Evolutionary conservation across 2,329 filamentous ascomycete species (phyloP), one percentile per base, ranked within the genome.

Genomic region (Podosphaera fusca): DNA sequence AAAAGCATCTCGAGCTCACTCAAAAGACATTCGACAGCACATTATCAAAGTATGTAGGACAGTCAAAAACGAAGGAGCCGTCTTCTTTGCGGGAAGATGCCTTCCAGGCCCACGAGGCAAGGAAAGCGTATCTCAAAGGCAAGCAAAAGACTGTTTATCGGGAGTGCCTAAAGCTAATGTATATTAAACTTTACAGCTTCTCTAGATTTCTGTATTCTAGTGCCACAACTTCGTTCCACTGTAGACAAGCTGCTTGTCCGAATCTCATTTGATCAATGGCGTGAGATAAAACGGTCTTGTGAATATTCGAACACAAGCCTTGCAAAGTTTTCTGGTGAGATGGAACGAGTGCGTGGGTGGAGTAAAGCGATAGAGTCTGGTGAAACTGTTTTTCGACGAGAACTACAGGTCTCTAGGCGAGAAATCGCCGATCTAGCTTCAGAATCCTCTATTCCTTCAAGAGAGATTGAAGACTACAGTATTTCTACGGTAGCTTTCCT

Each of bases 311-410:
- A 74, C 21, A 75, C 70, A 5, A 71, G 74, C 35, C 82, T 89
- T 55, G 74, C 75, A 2, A 80, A 80, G 62, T 87, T 80, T 75
- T 79, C 76, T 12, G 72, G 76, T 34, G 92, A 96, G 68, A 88
- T 98, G 77, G 89, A 95, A 61, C 81, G 92, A 29, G 82, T 98
- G 57, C 81, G 84, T 59, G 88, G 89, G 36, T 98, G 92, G 92
- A 84, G 86, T 58, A 86, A 84, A 65, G 88, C 95, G 68, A 90
- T 98, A 85, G 90, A 95, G 69, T 76, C 81, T 55, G 83, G 84
- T n/a, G 92, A 96, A 69, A 77, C 79, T 47, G 74, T 82, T 3
- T 95, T 96, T 69, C 84, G 82, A 67, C 75, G 83, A 36, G 90
- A 96, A 71, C 74, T 96, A 34, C 77, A 88, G 59, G 71, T 80